Evolutionary conservation across 1,284 basidiomycete genomes (phyloP).

Genomic region (Rhodotorula sp.): DNA sequence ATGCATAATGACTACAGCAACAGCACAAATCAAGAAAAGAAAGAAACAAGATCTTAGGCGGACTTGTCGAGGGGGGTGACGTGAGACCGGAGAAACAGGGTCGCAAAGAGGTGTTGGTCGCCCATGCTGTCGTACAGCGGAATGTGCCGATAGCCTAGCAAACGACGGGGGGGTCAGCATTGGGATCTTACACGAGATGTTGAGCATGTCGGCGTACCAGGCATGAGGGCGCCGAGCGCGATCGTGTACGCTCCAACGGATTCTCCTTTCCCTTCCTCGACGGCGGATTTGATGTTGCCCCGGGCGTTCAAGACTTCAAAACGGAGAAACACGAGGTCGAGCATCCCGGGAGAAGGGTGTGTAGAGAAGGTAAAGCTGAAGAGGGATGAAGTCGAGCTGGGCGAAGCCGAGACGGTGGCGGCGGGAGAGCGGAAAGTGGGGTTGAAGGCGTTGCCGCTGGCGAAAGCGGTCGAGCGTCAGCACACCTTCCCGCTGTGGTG

Average conservation of each 20-base stretch:
- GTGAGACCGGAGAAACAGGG: slow-evolving; percentile 64
- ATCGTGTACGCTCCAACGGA: slow-evolving; percentile 70
- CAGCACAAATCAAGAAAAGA: neutral
- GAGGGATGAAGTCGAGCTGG: slow-evolving; percentile 64
- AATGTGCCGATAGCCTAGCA: slow-evolving; percentile 76
- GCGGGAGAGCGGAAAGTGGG: slow-evolving; percentile 68
- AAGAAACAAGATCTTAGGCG: neutral
- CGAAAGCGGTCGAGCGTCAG: slow-evolving; percentile 1
- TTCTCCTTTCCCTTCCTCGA: slow-evolving; percentile 58
- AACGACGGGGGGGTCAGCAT: slow-evolving; percentile 8
- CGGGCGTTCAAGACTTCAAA: slow-evolving; percentile 68
- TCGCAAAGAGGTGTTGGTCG: slow-evolving; percentile 82
- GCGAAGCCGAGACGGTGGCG: slow-evolving; percentile 47
- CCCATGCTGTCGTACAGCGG: slow-evolving; percentile 79
- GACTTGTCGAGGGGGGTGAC: slow-evolving; percentile 3
- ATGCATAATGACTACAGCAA: slow-evolving; percentile 1
- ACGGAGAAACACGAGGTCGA: slow-evolving; percentile 76
- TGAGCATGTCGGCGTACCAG: slow-evolving; percentile 58
- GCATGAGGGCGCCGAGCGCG: slow-evolving; percentile 65
- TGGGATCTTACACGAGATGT: neutral
- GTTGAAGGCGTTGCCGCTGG: slow-evolving; percentile 77
- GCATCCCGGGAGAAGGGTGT: slow-evolving; percentile 67
- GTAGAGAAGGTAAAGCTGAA: slow-evolving; percentile 66
- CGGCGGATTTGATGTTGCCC: slow-evolving; percentile 50
- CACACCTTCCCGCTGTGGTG: neutral